Evolutionary conservation across 148 eudicot species (phyloP), one percentile per base, ranked within the genome.

Genomic region (Dysphania ambrosioides): DNA sequence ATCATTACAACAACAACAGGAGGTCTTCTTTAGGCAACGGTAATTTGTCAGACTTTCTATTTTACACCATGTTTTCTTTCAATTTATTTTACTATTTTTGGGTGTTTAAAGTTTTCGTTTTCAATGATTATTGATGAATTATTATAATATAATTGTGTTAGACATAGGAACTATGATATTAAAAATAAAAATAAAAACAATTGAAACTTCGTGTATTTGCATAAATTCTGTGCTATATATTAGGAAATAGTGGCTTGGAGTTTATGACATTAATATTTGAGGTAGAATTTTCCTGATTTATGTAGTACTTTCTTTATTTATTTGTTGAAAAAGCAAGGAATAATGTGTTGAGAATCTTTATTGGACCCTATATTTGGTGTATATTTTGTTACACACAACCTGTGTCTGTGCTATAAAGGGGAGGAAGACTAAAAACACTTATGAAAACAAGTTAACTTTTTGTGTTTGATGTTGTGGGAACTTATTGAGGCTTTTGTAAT

Each of bases 1-100:
- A 61, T n/a, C n/a, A n/a, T n/a, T n/a, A n/a, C 10, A 72, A 70
- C 73, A 77, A 47, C 74, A 76, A 47, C 74, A 77, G 66, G 35
- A 78, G 70, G 71, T 73, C 90, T 59, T 81, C 86, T 64, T 77
- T 66, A 31, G 47, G 60, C 42, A 70, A 69, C 59, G 79, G 55
- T 42, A 63, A 31, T 60, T 47, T 77, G 47, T 60, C 78, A 66
- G 77, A 47, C 38, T 63, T 63, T 62, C 38, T n/a, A 73, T 62
- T 63, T 73, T 66, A 10, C 10, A 36, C 23, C 1, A 49, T 11
- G 18, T 49, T 53, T 53, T 53, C 24, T 53, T 53, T 19, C 8
- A 53, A 53, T 53, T 47, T 19, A 53, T 19, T n/a, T 21, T 35
- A n/a, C 15, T 10, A 13, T 53, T 26, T 27, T 59, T 27, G 32